A percentile compares a stretch with the other conserved stretches of the same genome.
These are phyloP conservation scores for Nelumbo lutea DNA, from an alignment of 164 flowering plant genomes.

Conservation along the genomic window DNA sequence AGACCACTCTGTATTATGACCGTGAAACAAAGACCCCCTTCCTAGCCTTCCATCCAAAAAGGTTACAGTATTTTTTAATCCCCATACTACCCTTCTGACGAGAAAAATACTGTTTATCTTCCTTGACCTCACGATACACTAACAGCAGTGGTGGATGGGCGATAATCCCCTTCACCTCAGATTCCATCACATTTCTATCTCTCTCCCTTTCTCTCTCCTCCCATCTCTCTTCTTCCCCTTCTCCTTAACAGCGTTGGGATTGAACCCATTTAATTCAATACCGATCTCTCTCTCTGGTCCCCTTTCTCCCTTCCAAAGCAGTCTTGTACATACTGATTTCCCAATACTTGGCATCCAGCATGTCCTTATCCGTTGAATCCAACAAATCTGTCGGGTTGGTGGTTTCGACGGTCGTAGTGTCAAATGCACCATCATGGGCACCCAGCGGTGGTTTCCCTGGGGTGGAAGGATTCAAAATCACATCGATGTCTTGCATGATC, in stretches of 20 bases:
- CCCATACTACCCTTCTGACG: no score
- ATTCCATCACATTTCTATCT: not conserved
- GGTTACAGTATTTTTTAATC: no score
- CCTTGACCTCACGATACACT: no score
- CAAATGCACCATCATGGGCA: conserved; percentile 91
- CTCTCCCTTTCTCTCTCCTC: not conserved
- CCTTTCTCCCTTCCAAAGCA: conserved; percentile 95
- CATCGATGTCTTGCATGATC: conserved; percentile 92
- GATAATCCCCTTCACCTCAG: not conserved
- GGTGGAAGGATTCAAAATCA: conserved; percentile 57
- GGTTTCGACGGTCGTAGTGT: conserved; percentile 17
- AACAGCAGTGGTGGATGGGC: no score
- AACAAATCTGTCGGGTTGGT: no score
- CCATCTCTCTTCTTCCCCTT: not conserved
- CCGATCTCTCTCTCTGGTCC: conserved; percentile 31
- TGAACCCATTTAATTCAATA: no score
- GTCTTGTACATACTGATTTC: conserved; percentile 93
- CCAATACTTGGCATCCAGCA: conserved; percentile 47
- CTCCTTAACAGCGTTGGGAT: conserved; percentile 3
- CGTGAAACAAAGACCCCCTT: no score
- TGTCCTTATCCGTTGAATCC: conserved; percentile 52
- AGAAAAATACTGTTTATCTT: no score
- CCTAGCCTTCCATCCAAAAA: no score
- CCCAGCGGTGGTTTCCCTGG: conserved; percentile 13
- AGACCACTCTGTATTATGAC: no score